Evolutionary conservation across 495 filamentous ascomycete species (phyloP).

Genomic region (Aspergillus cristatus): DNA sequence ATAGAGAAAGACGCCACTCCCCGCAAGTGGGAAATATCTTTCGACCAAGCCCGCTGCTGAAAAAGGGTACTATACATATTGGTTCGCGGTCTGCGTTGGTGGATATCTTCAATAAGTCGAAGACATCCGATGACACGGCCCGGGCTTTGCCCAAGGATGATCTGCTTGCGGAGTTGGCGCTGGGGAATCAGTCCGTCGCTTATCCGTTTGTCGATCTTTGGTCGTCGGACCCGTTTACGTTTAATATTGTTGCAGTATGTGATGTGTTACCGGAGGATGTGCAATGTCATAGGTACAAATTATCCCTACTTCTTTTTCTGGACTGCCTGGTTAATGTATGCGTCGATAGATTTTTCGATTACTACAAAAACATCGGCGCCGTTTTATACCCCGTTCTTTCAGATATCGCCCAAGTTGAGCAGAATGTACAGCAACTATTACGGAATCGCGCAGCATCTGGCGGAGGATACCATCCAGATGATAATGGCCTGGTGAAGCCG

Average conservation of each 20-base stretch:
- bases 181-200: slow-evolving; percentile 69
- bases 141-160: slow-evolving; percentile 63
- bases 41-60: slow-evolving; percentile 30
- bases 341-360: slow-evolving; percentile 63
- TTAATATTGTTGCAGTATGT: slow-evolving; percentile 60
- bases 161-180: slow-evolving; percentile 68
- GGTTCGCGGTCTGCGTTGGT: slow-evolving; percentile 47
- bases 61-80: slow-evolving; percentile 45
- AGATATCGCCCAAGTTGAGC: slow-evolving; percentile 58
- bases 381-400: slow-evolving; percentile 73
- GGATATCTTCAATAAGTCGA: slow-evolving; percentile 37
- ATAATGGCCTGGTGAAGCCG: slow-evolving; percentile 29
- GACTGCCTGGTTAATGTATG: slow-evolving; percentile 7
- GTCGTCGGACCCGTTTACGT: slow-evolving; percentile 55
- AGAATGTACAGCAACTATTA: slow-evolving; percentile 56
- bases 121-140: slow-evolving; percentile 26
- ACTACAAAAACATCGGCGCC: slow-evolving; percentile 67
- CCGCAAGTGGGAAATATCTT: slow-evolving; percentile 37
- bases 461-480: slow-evolving; percentile 31
- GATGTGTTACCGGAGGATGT: slow-evolving; percentile 55
- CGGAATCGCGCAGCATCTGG: slow-evolving; percentile 48
- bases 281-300: slow-evolving; percentile 53
- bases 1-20: slow-evolving; percentile 10
- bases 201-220: slow-evolving; percentile 68
- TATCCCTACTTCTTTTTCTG: too few species aligned